Percentiles rank a stretch among this genome's conserved stretches.
These are phyloP conservation scores for Umbelopsis sp. DNA, from an alignment of 192 early-diverging fungal genomes.

Conservation along the genomic window DNA sequence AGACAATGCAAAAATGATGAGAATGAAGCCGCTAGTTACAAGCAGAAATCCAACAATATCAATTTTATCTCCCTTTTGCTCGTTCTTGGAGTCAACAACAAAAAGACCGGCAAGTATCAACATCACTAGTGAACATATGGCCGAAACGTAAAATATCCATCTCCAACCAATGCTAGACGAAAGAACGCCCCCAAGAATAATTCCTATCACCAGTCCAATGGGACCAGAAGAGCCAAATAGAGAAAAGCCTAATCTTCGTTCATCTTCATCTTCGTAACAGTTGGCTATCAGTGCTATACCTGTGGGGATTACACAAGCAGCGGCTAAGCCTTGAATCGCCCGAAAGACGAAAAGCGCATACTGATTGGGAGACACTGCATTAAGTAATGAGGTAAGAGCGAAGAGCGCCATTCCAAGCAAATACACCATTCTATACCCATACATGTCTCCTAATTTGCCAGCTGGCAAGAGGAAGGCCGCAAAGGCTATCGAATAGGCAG, in stretches of 20 bases:
- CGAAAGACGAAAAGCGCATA: slow-evolving; percentile 38
- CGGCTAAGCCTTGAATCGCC: slow-evolving; percentile 39
- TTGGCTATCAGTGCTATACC: slow-evolving; percentile 41
- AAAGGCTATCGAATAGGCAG: slow-evolving; percentile 40
- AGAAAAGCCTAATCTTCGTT: slow-evolving; percentile 30
- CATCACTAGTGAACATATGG: slow-evolving; percentile 28
- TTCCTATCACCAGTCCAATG: slow-evolving; percentile 36
- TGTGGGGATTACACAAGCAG: slow-evolving; percentile 34
- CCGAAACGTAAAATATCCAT: slow-evolving; percentile 43
- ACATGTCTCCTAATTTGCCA: slow-evolving; percentile 38
- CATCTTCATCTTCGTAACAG: slow-evolving; percentile 24
- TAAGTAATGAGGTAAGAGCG: slow-evolving; percentile 27
- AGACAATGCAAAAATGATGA: slow-evolving; percentile 34
- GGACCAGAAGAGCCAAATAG: slow-evolving; percentile 41
- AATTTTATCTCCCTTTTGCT: slow-evolving; percentile 22
- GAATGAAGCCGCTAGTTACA: slow-evolving; percentile 33
- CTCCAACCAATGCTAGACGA: slow-evolving; percentile 40
- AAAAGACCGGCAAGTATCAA: slow-evolving; percentile 27
- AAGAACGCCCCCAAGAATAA: slow-evolving; percentile 39
- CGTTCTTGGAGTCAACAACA: slow-evolving; percentile 22
- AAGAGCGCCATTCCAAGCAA: slow-evolving; percentile 40
- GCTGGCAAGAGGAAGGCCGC: slow-evolving; percentile 35
- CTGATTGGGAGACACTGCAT: slow-evolving; percentile 28
- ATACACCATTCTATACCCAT: slow-evolving; percentile 38
- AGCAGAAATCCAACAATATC: slow-evolving; percentile 32